Conservation (phyloP, 345 rosid genomes). For the Boechera divaricarpa region DNA sequence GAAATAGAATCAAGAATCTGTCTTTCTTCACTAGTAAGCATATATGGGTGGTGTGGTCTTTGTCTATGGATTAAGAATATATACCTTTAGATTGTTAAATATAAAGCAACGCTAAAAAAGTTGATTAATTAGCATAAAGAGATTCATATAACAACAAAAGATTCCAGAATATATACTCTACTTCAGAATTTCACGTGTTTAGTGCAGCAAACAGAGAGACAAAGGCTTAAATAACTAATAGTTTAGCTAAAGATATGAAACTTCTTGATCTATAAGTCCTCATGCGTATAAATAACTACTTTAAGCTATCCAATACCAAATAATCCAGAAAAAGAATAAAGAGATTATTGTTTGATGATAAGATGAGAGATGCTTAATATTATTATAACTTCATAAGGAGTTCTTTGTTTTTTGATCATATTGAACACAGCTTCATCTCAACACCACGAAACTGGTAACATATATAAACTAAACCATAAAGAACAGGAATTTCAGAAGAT, state of each 20-base stretch:
- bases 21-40: slow-evolving; percentile 45
- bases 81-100: slow-evolving; percentile 38
- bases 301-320: slow-evolving; percentile 32
- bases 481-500: slow-evolving; percentile 2
- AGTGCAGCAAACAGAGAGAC: slow-evolving; percentile 31
- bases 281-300: slow-evolving; percentile 11
- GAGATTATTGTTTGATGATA: slow-evolving; percentile 10
- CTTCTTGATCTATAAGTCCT: slow-evolving; percentile 38
- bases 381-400: slow-evolving; percentile 7
- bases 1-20: slow-evolving; percentile 42
- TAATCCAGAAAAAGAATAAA: slow-evolving; percentile 30
- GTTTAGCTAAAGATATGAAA: slow-evolving; percentile 33
- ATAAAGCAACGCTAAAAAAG: slow-evolving; percentile 21
- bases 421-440: background rate
- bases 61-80: slow-evolving; percentile 42
- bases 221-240: slow-evolving; percentile 10
- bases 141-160: slow-evolving; percentile 39
- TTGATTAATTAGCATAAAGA: slow-evolving; percentile 34
- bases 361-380: slow-evolving; percentile 18
- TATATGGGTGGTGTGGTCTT: slow-evolving; percentile 44
- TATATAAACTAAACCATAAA: background rate
- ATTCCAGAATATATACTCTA: slow-evolving; percentile 34
- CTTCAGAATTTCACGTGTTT: slow-evolving; percentile 37
- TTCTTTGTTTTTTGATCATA: background rate
- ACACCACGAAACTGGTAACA: slow-evolving; percentile 19